Conservation (phyloP, 129 eudicot genomes). For the Flaveria bidentis region DNA sequence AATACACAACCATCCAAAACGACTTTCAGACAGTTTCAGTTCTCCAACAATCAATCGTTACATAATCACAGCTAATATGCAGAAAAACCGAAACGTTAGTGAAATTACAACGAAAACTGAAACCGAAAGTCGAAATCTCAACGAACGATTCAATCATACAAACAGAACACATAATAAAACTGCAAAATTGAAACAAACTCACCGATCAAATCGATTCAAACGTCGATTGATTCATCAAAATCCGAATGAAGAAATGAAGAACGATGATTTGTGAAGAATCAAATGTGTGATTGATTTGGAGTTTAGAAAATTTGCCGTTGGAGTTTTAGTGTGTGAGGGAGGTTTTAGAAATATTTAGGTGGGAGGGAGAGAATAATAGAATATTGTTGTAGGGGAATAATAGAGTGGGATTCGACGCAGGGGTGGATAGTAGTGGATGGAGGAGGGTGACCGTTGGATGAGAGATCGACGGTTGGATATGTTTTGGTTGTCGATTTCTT, state of each 20-base stretch:
- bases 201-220: conserved; percentile 6
- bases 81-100: neutral
- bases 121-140: neutral
- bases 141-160: neutral
- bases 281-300: neutral
- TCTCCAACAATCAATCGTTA: no score
- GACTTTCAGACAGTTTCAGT: no score
- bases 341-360: conserved; percentile 17
- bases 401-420: conserved; percentile 29
- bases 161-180: neutral
- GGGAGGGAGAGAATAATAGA: conserved; percentile 12
- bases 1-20: neutral
- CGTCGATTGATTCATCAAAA: neutral
- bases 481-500: neutral
- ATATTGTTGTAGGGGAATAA: conserved; percentile 19
- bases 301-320: neutral
- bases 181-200: conserved; percentile 10
- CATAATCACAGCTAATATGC: no score
- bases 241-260: no score
- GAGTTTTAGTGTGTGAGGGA: neutral
- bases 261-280: no score
- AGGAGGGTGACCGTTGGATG: conserved; percentile 30
- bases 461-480: conserved; percentile 24
- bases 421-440: conserved; percentile 24
- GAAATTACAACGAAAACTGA: neutral